Base-by-base conservation (phyloP, 2,329 filamentous ascomycete genomes). In the Aspergillus quadricinctus region DNA sequence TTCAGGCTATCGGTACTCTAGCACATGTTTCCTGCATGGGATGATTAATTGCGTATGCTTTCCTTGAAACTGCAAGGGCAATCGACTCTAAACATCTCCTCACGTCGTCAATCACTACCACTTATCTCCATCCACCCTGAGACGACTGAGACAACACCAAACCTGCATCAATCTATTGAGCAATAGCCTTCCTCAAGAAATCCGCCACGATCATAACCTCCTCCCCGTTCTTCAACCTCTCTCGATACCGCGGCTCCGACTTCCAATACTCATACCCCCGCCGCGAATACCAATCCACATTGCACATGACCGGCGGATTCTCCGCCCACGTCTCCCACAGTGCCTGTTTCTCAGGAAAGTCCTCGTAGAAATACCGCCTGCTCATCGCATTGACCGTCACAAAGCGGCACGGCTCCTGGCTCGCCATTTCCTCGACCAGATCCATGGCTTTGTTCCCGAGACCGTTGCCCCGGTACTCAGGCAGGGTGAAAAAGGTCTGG, bases 181-280 rank as follows among this genome's bases (percentile, higher is more conserved):
- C 23, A 45, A 45, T 17, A 21, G 41, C 8, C 41, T 69, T 69
- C 19, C 61, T 61, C 67, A 69, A 59, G 52, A 68, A 67, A 6
- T 61, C 64, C 37, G 61, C 66, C 52, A 57, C 51, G 1, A 65
- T 14, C 1, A 23, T 21, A 14, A 61, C n/a, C 21, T 48, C 29
- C 11, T 48, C 49, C 19, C 58, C 58, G 19, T 64, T 57, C 5
- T 59, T 37, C 14, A 53, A 27, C 14, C 21, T 45, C 8, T 58
- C 57, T 11, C 53, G 31, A 49, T 64, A 64, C n/a, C 63, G 43
- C 9, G 54, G 54, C 55, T 67, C 62, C 11, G 60, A 60, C 55
- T 68, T 70, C 67, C 66, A 69, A 17, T 46, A 49, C 9, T 65
- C 62, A 60, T 66, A 70, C 1, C 66, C 67, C 43, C 62, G 50